These are phyloP conservation scores for Gnetum montanum DNA, from an alignment of 75 land plant species.

Conservation along the genomic window DNA sequence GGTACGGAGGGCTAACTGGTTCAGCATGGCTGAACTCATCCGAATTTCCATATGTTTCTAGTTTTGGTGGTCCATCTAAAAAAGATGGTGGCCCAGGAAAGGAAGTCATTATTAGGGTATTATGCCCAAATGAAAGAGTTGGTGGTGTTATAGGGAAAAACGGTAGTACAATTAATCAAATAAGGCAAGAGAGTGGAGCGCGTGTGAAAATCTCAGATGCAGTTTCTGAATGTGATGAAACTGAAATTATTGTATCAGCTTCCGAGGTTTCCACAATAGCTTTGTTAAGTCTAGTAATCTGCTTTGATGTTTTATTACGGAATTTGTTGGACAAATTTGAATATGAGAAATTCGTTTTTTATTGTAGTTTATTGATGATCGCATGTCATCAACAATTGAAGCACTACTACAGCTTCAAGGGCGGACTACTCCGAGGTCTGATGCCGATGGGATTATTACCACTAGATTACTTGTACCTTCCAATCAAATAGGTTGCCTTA, in stretches of 20 bases:
- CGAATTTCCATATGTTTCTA: slow-evolving; percentile 7
- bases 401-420: slow-evolving; percentile 78
- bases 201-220: slow-evolving; percentile 72
- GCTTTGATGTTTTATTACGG: too few relatives aligned
- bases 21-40: slow-evolving; percentile 38
- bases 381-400: slow-evolving; percentile 67
- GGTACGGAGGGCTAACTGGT: slow-evolving; percentile 37
- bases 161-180: slow-evolving; percentile 77
- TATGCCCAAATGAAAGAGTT: slow-evolving; percentile 74
- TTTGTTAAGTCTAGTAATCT: background rate
- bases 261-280: slow-evolving; percentile 42
- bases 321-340: too few relatives aligned
- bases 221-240: slow-evolving; percentile 68
- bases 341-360: too few relatives aligned
- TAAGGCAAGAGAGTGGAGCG: slow-evolving; percentile 83
- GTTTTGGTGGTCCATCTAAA: slow-evolving; percentile 21
- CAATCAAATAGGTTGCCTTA: slow-evolving; percentile 81
- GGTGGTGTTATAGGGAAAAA: slow-evolving; percentile 98
- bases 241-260: slow-evolving; percentile 70
- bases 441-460: slow-evolving; percentile 51
- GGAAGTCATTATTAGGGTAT: slow-evolving; percentile 58
- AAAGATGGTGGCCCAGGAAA: slow-evolving; percentile 41
- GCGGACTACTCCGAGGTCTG: slow-evolving; percentile 50
- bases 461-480: slow-evolving; percentile 86
- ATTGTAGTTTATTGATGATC: slow-evolving; percentile 59